phyloP scores from a whole-genome alignment of 768 basidiomycete species.

The Tylopilus cervinicoccineus region DNA sequence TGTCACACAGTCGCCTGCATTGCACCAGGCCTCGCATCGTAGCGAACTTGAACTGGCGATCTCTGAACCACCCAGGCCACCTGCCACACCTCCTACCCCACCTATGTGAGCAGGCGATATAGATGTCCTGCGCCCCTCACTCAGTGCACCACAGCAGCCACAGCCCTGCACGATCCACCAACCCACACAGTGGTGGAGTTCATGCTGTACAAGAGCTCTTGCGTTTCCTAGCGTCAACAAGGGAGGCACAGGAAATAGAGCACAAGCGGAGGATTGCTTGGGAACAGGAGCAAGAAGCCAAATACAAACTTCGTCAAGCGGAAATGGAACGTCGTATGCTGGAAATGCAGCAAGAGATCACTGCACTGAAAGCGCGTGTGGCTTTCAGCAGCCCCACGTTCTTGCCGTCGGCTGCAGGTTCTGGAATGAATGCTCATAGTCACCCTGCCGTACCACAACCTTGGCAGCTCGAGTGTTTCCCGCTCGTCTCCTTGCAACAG shows the following conservation, averaged over 20 bases:
- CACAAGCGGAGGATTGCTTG: conserved; percentile 55
- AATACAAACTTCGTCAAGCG: conserved; percentile 47
- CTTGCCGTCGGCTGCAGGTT: conserved; percentile 2
- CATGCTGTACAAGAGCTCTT: conserved; percentile 58
- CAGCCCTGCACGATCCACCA: conserved; percentile 17
- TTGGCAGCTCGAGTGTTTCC: conserved; percentile 5
- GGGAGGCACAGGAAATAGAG: conserved; percentile 60
- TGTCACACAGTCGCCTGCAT: conserved; percentile 29
- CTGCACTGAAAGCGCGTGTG: conserved; percentile 41
- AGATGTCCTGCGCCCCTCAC: background rate
- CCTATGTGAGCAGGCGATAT: conserved; percentile 33
- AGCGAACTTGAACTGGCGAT: conserved; percentile 66
- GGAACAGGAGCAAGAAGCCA: conserved; percentile 70
- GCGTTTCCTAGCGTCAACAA: conserved; percentile 52
- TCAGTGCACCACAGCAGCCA: conserved; percentile 7
- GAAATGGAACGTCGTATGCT: conserved; percentile 56
- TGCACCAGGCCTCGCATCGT: conserved; percentile 49
- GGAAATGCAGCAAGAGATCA: conserved; percentile 53
- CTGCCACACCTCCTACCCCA: conserved; percentile 27
- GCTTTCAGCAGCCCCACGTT: conserved; percentile 18
- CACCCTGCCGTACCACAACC: conserved; percentile 3
- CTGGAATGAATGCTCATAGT: background rate
- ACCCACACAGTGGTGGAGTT: conserved; percentile 33
- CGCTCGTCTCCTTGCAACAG: conserved; percentile 13
- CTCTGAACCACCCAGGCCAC: conserved; percentile 35